Evolutionary conservation across 1,284 basidiomycete genomes (phyloP).

Genomic region (Cryptococcus sp.): DNA sequence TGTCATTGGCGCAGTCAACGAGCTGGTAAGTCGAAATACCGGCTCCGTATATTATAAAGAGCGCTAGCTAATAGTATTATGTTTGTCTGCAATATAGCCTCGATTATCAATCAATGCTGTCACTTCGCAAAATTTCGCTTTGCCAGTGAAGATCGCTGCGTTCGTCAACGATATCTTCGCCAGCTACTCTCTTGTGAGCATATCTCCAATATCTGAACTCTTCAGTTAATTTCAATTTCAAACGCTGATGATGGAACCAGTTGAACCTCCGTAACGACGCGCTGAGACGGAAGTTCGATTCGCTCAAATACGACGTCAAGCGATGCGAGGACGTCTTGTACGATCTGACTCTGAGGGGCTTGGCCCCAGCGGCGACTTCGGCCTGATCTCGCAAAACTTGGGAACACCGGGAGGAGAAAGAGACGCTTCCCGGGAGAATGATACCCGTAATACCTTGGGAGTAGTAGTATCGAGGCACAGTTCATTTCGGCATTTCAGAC

Average conservation of each 20-base stretch:
- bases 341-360: conserved; percentile 48
- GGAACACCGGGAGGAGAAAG: not conserved
- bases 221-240: not conserved
- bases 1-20: conserved; percentile 54
- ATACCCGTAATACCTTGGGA: not conserved
- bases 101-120: conserved; percentile 53
- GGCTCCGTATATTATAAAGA: no score
- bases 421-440: not conserved
- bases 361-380: conserved; percentile 18
- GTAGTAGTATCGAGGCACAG: not conserved
- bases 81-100: conserved; percentile 29
- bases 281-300: conserved; percentile 52
- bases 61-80: conserved; percentile 9
- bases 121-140: conserved; percentile 51
- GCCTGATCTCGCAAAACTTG: not conserved
- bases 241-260: conserved; percentile 18
- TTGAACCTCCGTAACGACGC: conserved; percentile 54
- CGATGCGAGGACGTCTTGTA: conserved; percentile 55
- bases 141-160: conserved; percentile 50
- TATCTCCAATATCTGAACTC: not conserved
- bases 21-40: conserved; percentile 43
- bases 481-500: no score
- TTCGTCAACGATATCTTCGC: conserved; percentile 55
- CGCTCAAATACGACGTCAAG: conserved; percentile 54
- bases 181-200: conserved; percentile 50